phyloP scores from a whole-genome alignment of 495 filamentous ascomycete genomes.

The Choiromyces venosus region DNA sequence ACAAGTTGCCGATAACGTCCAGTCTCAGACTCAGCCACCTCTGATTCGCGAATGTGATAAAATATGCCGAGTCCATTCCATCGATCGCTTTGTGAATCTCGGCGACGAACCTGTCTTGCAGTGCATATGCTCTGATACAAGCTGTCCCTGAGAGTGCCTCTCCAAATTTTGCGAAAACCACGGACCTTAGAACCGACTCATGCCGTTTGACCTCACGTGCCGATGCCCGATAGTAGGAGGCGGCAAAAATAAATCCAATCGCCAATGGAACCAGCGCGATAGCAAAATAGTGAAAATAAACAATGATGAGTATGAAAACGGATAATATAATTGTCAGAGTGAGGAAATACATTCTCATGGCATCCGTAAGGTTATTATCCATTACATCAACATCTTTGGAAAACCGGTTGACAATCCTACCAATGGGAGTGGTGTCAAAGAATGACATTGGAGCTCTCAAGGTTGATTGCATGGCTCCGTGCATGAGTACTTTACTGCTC shows the following conservation, averaged over 20 bases:
- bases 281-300: slow-evolving; percentile 89
- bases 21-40: slow-evolving; percentile 82
- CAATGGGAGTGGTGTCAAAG: slow-evolving; percentile 93
- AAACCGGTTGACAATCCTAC: slow-evolving; percentile 96
- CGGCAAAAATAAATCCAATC: slow-evolving; percentile 72
- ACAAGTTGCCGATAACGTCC: slow-evolving; percentile 70
- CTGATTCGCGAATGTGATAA: slow-evolving; percentile 88
- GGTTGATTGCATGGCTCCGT: slow-evolving; percentile 70
- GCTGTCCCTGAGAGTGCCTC: slow-evolving; percentile 79
- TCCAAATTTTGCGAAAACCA: slow-evolving; percentile 83
- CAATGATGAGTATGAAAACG: slow-evolving; percentile 81
- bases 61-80: slow-evolving; percentile 89
- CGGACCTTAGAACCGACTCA: slow-evolving; percentile 79
- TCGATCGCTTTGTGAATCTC: slow-evolving; percentile 69
- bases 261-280: slow-evolving; percentile 80
- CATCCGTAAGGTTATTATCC: slow-evolving; percentile 87
- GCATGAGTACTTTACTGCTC: slow-evolving; percentile 75
- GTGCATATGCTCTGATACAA: slow-evolving; percentile 81
- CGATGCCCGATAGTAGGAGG: slow-evolving; percentile 82
- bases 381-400: slow-evolving; percentile 91
- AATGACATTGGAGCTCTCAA: slow-evolving; percentile 92
- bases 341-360: slow-evolving; percentile 88
- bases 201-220: slow-evolving; percentile 91
- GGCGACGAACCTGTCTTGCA: slow-evolving; percentile 65
- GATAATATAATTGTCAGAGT: slow-evolving; percentile 61